Evolutionary conservation across 768 basidiomycete species (phyloP), one percentile per base, ranked within the genome.

Genomic region (Melanogaster broomeanus): DNA sequence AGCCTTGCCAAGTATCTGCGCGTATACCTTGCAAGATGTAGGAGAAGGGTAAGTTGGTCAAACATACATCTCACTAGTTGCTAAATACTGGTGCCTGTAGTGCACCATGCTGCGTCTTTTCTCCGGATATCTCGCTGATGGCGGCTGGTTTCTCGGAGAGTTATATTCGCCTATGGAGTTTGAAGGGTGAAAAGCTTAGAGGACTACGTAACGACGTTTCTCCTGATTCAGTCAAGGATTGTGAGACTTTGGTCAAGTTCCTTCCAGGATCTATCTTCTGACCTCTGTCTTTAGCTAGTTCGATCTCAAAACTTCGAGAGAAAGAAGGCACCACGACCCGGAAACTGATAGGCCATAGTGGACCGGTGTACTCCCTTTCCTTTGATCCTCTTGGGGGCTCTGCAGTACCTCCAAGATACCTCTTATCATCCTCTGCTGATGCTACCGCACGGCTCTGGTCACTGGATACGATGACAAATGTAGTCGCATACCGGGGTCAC

Each of bases 291-390:
- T 35, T 55, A 92, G 90, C 75, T 39, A 61, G 78, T 22, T 83
- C 84, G 8, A 22, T 70, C 86, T 42, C 77, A 72, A 43, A 85
- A 65, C 78, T 91, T 25, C 77, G 83, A 53, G 92, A 94, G 68
- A 92, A 87, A 69, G 89, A 87, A 49, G 90, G 88, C 1, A 22
- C 57, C 22, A 84, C 88, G 0, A 93, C 95, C 10, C 85, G 94
- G n/a, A 98, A 98, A 73, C 81, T 99, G 16, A 85, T 98, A 46
- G 97, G 93, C 2, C 97, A 99, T 68, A 96, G 94, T 56, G 97
- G 93, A 13, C 94, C 97, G 22, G 93, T 98, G 18, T 98, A 98
- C 68, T 86, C 91, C 2, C 82, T 98, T 28, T 86, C 89, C 18
- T 99, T 98, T 64, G 97, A 98, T 66, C 93, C 97, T 8, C 69